phyloP scores from a whole-genome alignment of 2,329 filamentous ascomycete species.

The Diaporthe ampelina region DNA sequence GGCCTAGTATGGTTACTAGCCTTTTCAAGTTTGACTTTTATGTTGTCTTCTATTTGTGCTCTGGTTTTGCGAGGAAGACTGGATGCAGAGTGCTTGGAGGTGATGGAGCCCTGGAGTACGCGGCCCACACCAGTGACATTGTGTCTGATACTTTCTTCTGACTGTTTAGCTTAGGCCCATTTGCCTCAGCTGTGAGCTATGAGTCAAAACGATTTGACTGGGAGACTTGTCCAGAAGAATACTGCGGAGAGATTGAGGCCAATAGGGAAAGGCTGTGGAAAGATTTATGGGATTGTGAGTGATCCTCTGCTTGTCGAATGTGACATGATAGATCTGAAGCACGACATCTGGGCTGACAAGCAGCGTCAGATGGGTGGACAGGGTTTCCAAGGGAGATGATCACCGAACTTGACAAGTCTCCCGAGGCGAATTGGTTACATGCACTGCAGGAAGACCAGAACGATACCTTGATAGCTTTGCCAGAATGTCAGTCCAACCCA shows the following conservation, averaged over 20 bases:
- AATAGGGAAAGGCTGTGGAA: not conserved
- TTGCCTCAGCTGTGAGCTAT: not conserved
- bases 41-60: not conserved
- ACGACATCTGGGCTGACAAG: not conserved
- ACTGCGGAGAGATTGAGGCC: not conserved
- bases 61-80: not conserved
- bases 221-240: not conserved
- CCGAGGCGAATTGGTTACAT: not conserved
- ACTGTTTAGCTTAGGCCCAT: not conserved
- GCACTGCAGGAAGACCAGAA: not conserved
- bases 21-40: not conserved
- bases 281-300: not conserved
- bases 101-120: constrained; percentile 6
- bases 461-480: not conserved
- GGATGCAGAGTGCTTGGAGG: not conserved
- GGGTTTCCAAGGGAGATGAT: not conserved
- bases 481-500: not conserved
- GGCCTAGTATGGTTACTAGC: not conserved
- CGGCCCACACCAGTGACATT: not conserved
- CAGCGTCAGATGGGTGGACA: not conserved
- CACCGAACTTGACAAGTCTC: not conserved
- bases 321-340: not conserved
- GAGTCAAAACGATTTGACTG: not conserved
- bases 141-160: not conserved
- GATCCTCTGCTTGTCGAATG: not conserved